Conservation (phyloP, 1,139 yeast genomes). For the Nematodospora anomalae region DNA sequence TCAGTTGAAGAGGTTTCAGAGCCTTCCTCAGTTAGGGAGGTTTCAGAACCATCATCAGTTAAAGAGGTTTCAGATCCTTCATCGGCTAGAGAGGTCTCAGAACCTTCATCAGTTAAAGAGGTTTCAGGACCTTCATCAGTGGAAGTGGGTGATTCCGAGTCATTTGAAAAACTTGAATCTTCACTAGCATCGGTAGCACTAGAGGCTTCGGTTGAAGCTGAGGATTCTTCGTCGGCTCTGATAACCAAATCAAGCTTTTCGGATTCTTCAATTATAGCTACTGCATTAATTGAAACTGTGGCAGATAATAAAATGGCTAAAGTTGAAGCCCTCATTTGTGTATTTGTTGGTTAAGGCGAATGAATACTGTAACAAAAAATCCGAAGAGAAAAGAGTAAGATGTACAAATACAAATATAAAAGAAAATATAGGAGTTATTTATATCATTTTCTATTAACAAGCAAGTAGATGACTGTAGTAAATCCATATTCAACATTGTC, state of each 20-base stretch:
- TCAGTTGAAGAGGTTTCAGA: conserved; percentile 3
- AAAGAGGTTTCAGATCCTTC: conserved; percentile 8
- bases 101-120: conserved; percentile 1
- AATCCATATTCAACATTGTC: too few relatives aligned
- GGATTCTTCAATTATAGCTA: background rate
- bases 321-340: conserved; percentile 6
- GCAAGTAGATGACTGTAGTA: conserved; percentile 2
- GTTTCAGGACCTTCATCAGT: conserved; percentile 9
- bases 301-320: conserved; percentile 5
- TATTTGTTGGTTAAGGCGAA: background rate
- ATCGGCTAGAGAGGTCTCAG: too few relatives aligned
- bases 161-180: conserved; percentile 6
- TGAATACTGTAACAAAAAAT: too few relatives aligned
- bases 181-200: conserved; percentile 2
- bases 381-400: conserved; percentile 1
- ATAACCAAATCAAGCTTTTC: conserved; percentile 1
- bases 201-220: background rate
- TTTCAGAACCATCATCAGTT: too few relatives aligned
- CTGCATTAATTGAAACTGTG: conserved; percentile 4
- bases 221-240: conserved; percentile 3
- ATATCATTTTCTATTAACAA: background rate
- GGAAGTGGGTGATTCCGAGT: conserved; percentile 15
- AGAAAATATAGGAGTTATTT: background rate
- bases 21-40: too few relatives aligned
- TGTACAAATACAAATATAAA: too few relatives aligned